Base-by-base conservation (phyloP, 2,329 filamentous ascomycete species). In the Apiospora arundinis region DNA sequence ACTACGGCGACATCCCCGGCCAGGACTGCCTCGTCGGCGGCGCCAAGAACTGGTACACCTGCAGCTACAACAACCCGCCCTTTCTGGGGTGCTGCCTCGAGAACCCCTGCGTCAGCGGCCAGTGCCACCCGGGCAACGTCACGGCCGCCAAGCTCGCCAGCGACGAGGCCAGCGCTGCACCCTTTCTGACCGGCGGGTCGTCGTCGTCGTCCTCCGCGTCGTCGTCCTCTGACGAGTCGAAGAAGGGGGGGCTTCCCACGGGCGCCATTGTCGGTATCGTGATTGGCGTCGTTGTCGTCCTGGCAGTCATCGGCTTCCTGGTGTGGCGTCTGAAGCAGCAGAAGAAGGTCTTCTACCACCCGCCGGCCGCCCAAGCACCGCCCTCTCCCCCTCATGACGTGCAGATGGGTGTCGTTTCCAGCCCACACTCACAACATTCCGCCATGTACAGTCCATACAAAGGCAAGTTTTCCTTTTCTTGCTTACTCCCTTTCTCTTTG, bases 1-100 rank as follows among this genome's bases (percentile, higher is more conserved):
- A 45, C 32, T 76, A 75, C 48, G 4, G 37, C 46, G 49, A 71
- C 1, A 77, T 76, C 52, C 60, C 37, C 2, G 7, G 28, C 0
- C 72, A 77, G 71, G 68, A 14, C 37, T 77, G 76, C 65, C 65
- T 66, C 23, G 21, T 2, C 18, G 21, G 23, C 9, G 2, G 21
- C 11, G 42, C 12, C 4, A 45, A 45, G 28, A 1, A 23, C 7
- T 78, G 76, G 76, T 78, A 74, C 49, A 76, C 75, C 4, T 78
- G 76, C 72, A 25, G 12, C 3, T 21, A 8, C 32, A 52, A 1
- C 12, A 49, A 6, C 42, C 72, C 72, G 16, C 72, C 74, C 6
- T 78, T 78, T 60, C n/a, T 78, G 18, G 76, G 76, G 4, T 78
- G 76, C 71, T 78, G 76, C 72, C 32, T 32, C 23, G 71, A 71